Base-by-base conservation (phyloP, 306 rosid genomes). In the Datisca glomerata region DNA sequence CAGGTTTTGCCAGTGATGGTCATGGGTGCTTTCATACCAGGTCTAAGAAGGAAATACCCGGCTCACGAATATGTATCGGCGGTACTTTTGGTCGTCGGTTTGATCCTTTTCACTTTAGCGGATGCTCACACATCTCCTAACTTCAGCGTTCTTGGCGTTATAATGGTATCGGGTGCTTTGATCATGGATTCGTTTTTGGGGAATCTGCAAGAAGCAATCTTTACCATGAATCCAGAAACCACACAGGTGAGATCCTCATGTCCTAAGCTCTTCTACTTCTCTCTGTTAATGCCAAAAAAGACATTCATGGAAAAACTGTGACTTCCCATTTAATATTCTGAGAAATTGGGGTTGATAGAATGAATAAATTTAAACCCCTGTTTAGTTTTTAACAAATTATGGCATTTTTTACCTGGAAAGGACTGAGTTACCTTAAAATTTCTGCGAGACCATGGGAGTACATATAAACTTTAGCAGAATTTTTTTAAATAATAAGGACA, bases 1-100 rank as follows among this genome's bases (percentile, higher is more conserved):
- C 55, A 89, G 97, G 98, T 89, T 58, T 62, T 89, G 38, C 98
- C 98, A 1, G 98, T 89, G 79, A 89, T 89, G 98, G 55, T 89
- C 38, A 89, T 89, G 95, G 98, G 98, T 4, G 98, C 95, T 8
- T 84, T 89, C 68, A 84, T 89, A 41, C 98, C 95, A 11, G 98
- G 98, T 41, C 57, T 89, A 39, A 74, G 91, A 49, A 55, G 95
- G 56, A 89, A 89, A 64, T 89, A 89, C 58, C 95, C 98, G 0
- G 15, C 72, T 31, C 93, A 84, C 27, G 98, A 89, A 55, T 89
- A 89, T 23, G 3, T 80, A 31, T 83, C 98, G 23, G 98, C 98
- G 19, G 21, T 84, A 35, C 91, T 89, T 60, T 56, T 89, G 49
- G 98, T 89, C 2, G 84, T 72, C 54, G 98, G 98, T 33, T 75